A percentile compares a stretch with the other conserved stretches of the same genome.
Conservation (phyloP, 208 protist species). For the Crithidia acanthocephali region DNA sequence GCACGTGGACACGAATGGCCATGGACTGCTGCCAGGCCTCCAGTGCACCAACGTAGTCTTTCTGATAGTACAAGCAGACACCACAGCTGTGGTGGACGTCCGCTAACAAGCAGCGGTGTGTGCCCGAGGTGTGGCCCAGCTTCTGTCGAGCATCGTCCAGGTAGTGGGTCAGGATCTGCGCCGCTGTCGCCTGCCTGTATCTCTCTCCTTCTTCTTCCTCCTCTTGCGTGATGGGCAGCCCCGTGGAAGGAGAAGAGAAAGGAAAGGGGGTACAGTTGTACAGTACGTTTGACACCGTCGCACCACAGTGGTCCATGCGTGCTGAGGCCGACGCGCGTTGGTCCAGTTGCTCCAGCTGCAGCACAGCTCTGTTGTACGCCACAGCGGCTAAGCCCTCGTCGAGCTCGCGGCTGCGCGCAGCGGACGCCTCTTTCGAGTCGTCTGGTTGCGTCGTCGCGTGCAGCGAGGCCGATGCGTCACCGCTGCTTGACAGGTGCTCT, state of each 20-base stretch:
- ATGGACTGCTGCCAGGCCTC: slow-evolving; percentile 35
- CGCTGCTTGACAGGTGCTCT: slow-evolving; percentile 35
- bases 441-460: no score
- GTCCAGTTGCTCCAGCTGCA: slow-evolving; percentile 45
- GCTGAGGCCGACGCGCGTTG: not conserved
- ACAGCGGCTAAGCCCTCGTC: slow-evolving; percentile 37
- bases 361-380: slow-evolving; percentile 54
- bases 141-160: slow-evolving; percentile 38
- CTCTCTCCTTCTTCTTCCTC: not conserved
- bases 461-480: not conserved
- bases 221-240: not conserved
- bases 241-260: not conserved
- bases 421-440: no score
- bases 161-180: slow-evolving; percentile 13
- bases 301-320: not conserved
- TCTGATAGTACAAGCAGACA: slow-evolving; percentile 48
- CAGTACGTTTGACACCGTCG: not conserved
- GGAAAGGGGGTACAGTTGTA: not conserved
- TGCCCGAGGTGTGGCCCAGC: slow-evolving; percentile 40
- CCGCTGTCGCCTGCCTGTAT: not conserved
- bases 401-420: not conserved
- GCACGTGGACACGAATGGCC: slow-evolving; percentile 28
- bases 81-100: slow-evolving; percentile 70
- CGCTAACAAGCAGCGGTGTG: slow-evolving; percentile 46
- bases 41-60: slow-evolving; percentile 24